A percentile compares a stretch with the other conserved stretches of the same genome.
These are phyloP conservation scores for Boletus rex-veris DNA, from an alignment of 768 basidiomycete genomes.

Conservation along the genomic window DNA sequence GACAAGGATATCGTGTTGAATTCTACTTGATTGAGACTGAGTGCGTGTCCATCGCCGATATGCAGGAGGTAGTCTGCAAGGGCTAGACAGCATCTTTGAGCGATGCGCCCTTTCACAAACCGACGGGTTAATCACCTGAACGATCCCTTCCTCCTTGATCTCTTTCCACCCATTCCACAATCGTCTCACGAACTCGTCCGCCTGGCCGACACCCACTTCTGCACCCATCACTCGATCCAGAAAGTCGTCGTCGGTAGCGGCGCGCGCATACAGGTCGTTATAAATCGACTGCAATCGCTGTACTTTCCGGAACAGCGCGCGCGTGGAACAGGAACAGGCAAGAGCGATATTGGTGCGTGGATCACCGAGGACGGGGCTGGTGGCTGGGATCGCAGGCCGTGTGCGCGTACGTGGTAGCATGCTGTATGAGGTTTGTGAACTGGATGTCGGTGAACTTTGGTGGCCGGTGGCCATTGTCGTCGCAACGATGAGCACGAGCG, in stretches of 20 bases:
- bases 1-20: conserved; percentile 96
- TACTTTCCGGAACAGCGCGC: conserved; percentile 60
- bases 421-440: conserved; percentile 53
- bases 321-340: conserved; percentile 85
- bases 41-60: conserved; percentile 31
- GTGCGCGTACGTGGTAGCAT: conserved; percentile 82
- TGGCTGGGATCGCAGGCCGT: conserved; percentile 67
- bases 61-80: conserved; percentile 88
- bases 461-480: conserved; percentile 85
- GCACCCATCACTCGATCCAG: conserved; percentile 84
- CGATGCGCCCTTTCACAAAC: background rate
- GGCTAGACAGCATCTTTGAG: conserved; percentile 43
- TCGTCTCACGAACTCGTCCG: conserved; percentile 82
- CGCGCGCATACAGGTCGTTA: conserved; percentile 80
- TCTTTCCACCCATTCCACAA: conserved; percentile 86
- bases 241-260: conserved; percentile 77
- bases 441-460: conserved; percentile 60
- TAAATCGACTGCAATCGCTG: conserved; percentile 68
- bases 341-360: conserved; percentile 85
- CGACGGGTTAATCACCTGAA: conserved; percentile 41
- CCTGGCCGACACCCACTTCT: conserved; percentile 68
- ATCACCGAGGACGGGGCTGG: conserved; percentile 68
- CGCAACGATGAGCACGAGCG: background rate
- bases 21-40: conserved; percentile 87
- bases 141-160: conserved; percentile 60